Evolutionary conservation across 2,329 filamentous ascomycete genomes (phyloP).

Genomic region (Cadophora sp.): DNA sequence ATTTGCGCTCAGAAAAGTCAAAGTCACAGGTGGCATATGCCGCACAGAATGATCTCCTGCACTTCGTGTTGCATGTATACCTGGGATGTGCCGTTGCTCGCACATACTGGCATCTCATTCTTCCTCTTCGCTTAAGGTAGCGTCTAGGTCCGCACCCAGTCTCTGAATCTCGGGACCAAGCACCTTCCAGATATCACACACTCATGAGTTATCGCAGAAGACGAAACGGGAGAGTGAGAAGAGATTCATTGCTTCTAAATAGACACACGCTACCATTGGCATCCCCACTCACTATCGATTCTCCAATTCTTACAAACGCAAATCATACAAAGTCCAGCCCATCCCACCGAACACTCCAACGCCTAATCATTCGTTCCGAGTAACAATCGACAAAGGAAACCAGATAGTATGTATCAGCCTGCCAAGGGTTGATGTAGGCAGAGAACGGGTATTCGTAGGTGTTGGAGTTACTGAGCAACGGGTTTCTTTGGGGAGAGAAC

Average conservation of each 20-base stretch:
- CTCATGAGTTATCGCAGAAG: neutral
- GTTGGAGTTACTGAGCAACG: neutral
- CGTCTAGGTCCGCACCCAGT: no score
- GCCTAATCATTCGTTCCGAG: conserved; percentile 10
- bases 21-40: no score
- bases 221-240: neutral
- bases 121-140: no score
- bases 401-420: neutral
- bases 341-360: conserved; percentile 5
- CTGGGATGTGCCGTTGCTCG: no score
- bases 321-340: neutral
- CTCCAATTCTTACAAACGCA: conserved; percentile 5
- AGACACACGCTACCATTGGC: conserved; percentile 1
- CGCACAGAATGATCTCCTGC: no score
- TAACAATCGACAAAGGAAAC: conserved; percentile 16
- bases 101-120: no score
- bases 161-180: neutral
- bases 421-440: neutral
- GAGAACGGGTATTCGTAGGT: neutral
- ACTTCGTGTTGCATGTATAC: no score
- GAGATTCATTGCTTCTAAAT: conserved; percentile 9
- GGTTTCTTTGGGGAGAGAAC: conserved; percentile 48
- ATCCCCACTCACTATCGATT: neutral
- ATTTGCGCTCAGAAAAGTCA: no score
- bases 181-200: neutral